Base-by-base conservation (phyloP, 352 stramenopile species). In the Plasmopara viticola region DNA sequence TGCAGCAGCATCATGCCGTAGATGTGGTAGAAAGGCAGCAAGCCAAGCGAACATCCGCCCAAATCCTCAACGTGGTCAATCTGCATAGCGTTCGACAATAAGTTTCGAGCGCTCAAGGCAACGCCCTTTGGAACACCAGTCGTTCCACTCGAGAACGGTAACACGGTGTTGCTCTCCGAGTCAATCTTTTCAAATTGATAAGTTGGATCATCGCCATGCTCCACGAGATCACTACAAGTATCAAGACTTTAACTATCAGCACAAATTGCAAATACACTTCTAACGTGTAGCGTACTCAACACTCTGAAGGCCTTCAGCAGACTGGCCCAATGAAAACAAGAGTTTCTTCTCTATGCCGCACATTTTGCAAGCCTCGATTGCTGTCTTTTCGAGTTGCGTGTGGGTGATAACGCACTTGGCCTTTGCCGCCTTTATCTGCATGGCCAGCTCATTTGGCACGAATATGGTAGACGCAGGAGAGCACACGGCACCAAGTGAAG, bases 1-100 rank as follows among this genome's bases (percentile, higher is more conserved):
- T 98, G 69, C 25, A 96, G 57, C 18, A 94, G 66, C 43, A 86
- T 79, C 20, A 87, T 73, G 48, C 86, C 90, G 65, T 97, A 98
- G 53, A 98, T 98, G 58, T 98, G 94, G 74, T 96, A 98, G 51
- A 98, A 97, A 14, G 95, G 94, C 31, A 98, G 68, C 34, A 93
- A 48, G 0, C 61, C 72, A 14, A 96, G 54, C 18, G 70, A 74
- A 38, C 74, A 64, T 29, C 58, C 51, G 29, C 62, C 53, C n/a
- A 80, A 60, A n/a, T 90, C 61, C 47, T 90, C 80, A 20, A 93
- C 73, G 9, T 77, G 54, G 45, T 73, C 44, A 12, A 86, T 66
- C 60, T 98, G 92, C 9, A 96, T 46, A 13, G 96, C 67, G 58
- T 98, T 98, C 2, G 71, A 68, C 12, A 95, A 56, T 44, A 98